phyloP scores from a whole-genome alignment of 2,329 filamentous ascomycete genomes.

The Tympanopsis confertula region DNA sequence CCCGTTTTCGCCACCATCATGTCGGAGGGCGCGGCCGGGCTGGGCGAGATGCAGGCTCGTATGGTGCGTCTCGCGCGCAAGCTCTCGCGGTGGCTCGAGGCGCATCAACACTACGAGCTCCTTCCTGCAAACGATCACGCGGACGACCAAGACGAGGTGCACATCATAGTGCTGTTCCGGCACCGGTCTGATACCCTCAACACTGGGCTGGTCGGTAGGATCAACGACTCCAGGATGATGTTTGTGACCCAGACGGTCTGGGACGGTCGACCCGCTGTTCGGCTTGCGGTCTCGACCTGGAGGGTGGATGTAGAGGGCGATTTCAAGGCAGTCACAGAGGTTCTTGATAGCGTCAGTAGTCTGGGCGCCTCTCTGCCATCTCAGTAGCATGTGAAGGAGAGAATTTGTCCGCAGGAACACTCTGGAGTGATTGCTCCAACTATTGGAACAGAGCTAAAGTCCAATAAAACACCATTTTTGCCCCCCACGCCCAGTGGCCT shows the following conservation, averaged over 20 bases:
- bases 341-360: conserved; percentile 31
- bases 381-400: too few species aligned
- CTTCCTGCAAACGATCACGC: conserved; percentile 37
- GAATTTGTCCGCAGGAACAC: too few species aligned
- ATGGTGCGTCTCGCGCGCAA: conserved; percentile 62
- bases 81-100: conserved; percentile 53
- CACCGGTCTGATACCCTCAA: conserved; percentile 58
- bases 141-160: conserved; percentile 37
- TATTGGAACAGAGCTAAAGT: too few species aligned
- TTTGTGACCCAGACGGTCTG: conserved; percentile 77
- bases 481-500: too few species aligned
- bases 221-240: conserved; percentile 64
- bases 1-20: conserved; percentile 74
- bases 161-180: conserved; percentile 67
- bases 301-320: conserved; percentile 60
- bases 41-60: conserved; percentile 55
- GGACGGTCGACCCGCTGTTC: conserved; percentile 60
- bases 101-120: conserved; percentile 52
- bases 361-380: too few species aligned
- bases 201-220: conserved; percentile 49
- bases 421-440: too few species aligned
- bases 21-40: conserved; percentile 61
- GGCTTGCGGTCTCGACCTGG: conserved; percentile 85
- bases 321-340: conserved; percentile 47
- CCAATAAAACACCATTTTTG: too few species aligned